A percentile compares a stretch with the other conserved stretches of the same genome.
phyloP scores from a whole-genome alignment of 2,329 filamentous ascomycete species.

The Lithohypha guttulata region DNA sequence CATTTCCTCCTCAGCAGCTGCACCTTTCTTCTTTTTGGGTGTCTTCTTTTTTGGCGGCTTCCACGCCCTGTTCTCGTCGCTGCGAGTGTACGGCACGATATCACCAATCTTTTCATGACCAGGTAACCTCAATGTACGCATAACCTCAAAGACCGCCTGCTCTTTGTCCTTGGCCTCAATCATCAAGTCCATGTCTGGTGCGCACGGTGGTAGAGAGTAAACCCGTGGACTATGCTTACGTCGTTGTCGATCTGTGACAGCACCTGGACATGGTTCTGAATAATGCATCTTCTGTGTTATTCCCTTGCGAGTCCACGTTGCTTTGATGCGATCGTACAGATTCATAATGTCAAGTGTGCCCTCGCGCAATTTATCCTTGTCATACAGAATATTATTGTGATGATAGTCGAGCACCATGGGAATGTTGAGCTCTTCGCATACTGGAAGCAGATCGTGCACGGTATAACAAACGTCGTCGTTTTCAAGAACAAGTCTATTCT shows the following conservation, averaged over 20 bases:
- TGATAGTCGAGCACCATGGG: slow-evolving; percentile 87
- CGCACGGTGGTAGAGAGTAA: slow-evolving; percentile 68
- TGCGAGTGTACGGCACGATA: slow-evolving; percentile 63
- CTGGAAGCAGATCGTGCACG: slow-evolving; percentile 80
- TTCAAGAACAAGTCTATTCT: slow-evolving; percentile 74
- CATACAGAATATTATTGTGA: slow-evolving; percentile 90
- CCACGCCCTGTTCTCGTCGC: slow-evolving; percentile 59
- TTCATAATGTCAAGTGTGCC: slow-evolving; percentile 71
- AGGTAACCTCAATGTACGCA: slow-evolving; percentile 75
- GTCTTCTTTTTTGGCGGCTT: slow-evolving; percentile 39
- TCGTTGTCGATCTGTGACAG: slow-evolving; percentile 65
- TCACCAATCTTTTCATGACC: slow-evolving; percentile 67
- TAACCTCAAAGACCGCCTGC: slow-evolving; percentile 88
- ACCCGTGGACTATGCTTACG: slow-evolving; percentile 80
- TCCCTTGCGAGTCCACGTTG: slow-evolving; percentile 72
- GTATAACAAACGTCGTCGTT: slow-evolving; percentile 91
- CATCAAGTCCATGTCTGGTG: slow-evolving; percentile 86
- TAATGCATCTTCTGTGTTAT: slow-evolving; percentile 98
- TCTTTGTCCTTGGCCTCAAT: slow-evolving; percentile 98
- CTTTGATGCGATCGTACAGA: slow-evolving; percentile 64
- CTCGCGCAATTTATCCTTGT: slow-evolving; percentile 60
- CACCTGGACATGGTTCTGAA: slow-evolving; percentile 66
- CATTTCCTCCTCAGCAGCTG: slow-evolving; percentile 26
- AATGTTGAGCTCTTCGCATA: slow-evolving; percentile 91
- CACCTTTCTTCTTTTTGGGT: slow-evolving; percentile 30